A percentile compares a stretch with the other conserved stretches of the same genome.
These are phyloP conservation scores for Russula ochroleuca DNA, from an alignment of 768 basidiomycete genomes.

Conservation along the genomic window DNA sequence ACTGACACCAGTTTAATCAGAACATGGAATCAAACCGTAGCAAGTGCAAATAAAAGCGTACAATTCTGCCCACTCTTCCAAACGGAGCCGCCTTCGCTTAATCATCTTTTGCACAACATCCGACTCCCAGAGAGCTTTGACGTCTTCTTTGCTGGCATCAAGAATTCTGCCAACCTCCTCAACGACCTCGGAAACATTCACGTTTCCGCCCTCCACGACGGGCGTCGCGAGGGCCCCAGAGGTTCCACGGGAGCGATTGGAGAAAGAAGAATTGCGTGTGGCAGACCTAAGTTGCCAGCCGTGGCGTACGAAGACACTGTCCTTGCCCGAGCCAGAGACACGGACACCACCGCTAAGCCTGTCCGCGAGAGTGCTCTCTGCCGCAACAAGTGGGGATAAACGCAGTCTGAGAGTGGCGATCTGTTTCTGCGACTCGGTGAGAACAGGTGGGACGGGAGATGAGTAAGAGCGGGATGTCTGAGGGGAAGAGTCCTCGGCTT, in stretches of 20 bases:
- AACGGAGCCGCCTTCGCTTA: conserved; percentile 60
- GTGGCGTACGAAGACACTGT: conserved; percentile 69
- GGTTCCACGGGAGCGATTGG: conserved; percentile 23
- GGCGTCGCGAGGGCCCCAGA: not conserved
- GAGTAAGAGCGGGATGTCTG: conserved; percentile 4
- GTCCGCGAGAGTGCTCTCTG: conserved; percentile 62
- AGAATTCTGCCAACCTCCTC: conserved; percentile 40
- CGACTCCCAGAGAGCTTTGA: conserved; percentile 68
- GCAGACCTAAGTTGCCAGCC: conserved; percentile 76
- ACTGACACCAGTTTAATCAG: conserved; percentile 38
- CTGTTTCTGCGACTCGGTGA: conserved; percentile 22
- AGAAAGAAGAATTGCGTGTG: conserved; percentile 33
- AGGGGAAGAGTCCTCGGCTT: not conserved
- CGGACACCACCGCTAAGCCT: conserved; percentile 70
- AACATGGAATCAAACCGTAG: not conserved
- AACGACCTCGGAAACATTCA: conserved; percentile 19
- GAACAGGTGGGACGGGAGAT: not conserved
- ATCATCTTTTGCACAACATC: conserved; percentile 67
- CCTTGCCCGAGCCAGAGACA: conserved; percentile 71
- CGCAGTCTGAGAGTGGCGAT: conserved; percentile 46
- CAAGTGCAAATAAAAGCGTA: conserved; percentile 40
- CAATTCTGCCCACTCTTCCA: conserved; percentile 90
- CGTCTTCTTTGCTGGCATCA: conserved; percentile 54
- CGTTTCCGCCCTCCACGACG: conserved; percentile 5
- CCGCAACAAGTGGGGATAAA: conserved; percentile 54